Conservation (phyloP, 2,329 filamentous ascomycete genomes). For the Hymenoscyphus salicellus region DNA sequence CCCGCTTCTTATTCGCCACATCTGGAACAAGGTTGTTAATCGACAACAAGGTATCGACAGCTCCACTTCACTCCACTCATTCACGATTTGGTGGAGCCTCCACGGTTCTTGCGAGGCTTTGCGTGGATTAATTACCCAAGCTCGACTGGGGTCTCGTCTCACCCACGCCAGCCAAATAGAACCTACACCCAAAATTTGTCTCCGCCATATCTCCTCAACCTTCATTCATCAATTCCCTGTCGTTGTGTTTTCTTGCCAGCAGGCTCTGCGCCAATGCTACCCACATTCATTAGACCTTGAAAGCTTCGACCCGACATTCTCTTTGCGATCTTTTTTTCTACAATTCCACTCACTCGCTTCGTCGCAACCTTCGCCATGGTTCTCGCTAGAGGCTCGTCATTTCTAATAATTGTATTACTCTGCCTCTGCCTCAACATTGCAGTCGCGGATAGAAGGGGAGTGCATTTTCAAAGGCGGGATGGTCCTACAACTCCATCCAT, state of each 20-base stretch:
- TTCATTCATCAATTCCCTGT: background rate
- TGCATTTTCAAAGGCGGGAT: slow-evolving; percentile 28
- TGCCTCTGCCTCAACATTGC: slow-evolving; percentile 27
- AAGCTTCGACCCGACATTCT: slow-evolving; percentile 21
- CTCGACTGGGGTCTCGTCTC: slow-evolving; percentile 12
- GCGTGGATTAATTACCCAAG: slow-evolving; percentile 13
- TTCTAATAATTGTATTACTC: slow-evolving; percentile 24
- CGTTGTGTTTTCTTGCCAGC: slow-evolving; percentile 11
- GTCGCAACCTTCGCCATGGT: slow-evolving; percentile 19
- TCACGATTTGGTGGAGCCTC: slow-evolving; percentile 7
- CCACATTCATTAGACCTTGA: slow-evolving; percentile 21
- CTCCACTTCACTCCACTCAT: background rate
- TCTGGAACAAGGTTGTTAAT: slow-evolving; percentile 2
- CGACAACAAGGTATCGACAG: slow-evolving; percentile 4
- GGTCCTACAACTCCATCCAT: slow-evolving; percentile 26
- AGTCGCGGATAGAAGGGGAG: slow-evolving; percentile 20
- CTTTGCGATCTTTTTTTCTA: slow-evolving; percentile 5
- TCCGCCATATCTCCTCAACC: slow-evolving; percentile 12
- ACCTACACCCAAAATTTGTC: slow-evolving; percentile 15
- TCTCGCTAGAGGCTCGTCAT: slow-evolving; percentile 22
- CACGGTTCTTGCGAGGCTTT: slow-evolving; percentile 1
- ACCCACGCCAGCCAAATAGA: slow-evolving; percentile 6
- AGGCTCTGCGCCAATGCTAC: slow-evolving; percentile 26
- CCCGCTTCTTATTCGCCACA: slow-evolving; percentile 2
- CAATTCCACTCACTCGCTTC: slow-evolving; percentile 17